Evolutionary conservation across 305 asterid species (phyloP), one percentile per base, ranked within the genome.

Genomic region (Fraxinus paxiana): DNA sequence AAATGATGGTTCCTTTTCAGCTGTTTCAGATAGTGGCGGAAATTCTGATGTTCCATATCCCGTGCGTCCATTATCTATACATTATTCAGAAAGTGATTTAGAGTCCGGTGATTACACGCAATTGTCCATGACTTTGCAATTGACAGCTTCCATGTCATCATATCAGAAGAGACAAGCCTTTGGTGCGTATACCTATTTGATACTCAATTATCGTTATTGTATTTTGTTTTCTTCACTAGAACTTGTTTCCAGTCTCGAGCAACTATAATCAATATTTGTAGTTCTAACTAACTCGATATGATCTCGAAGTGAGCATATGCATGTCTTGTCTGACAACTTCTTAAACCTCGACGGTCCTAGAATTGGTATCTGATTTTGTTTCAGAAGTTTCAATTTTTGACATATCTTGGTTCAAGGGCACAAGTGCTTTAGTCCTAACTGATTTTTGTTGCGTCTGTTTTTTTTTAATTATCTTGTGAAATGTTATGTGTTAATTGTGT

Each of bases 111-210:
- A 90, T 83, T 84, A 73, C 78, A 13, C 76, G 79, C 79, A 90
- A 34, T 70, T 80, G 82, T 88, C 91, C 6, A 70, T 87, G 70
- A 82, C 76, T 77, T 63, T 67, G n/a, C 89, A 85, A 30, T 54
- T 83, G 51, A 78, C 88, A 28, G 83, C 93, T 77, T 83, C 88
- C 20, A 82, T 87, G 83, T 84, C 96, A 37, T 86, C 93, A n/a
- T 91, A 91, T 84, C 89, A 88, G 80, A 90, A 81, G 85, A 92
- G 96, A 80, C 94, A 92, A 76, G 94, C 97, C 46, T 91, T 92
- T 80, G 97, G 97, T 92, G 87, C 65, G 91, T 63, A 76, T 69
- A 30, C 61, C 18, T 22, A 9, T 15, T 18, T 65, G 34, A 69
- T 26, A 31, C 13, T 2, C 41, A 43, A 13, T 43, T 12, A 13